Base-by-base conservation (phyloP, 2,329 filamentous ascomycete species). In the Cercospora sp. region DNA sequence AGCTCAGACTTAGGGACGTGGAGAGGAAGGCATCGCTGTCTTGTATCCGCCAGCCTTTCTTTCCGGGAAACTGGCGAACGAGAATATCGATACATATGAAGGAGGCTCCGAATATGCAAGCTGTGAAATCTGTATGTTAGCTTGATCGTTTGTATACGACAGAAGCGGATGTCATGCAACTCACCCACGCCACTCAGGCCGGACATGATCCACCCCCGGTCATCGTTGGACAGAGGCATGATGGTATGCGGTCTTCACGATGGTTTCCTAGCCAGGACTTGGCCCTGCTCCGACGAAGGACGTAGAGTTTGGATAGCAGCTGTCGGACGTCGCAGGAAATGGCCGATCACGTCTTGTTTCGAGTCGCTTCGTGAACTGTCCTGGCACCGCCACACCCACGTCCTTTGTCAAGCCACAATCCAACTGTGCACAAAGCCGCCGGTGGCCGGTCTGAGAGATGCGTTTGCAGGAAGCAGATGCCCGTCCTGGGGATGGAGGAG, bases 201-300 rank as follows among this genome's bases (percentile, higher is more conserved):
- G 70, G 87, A 85, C 91, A 98, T 92, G 74, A 98, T 90, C 94
- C 94, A 98, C 75, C 95, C 94, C 71, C 93, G 88, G 70, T 90
- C 90, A 82, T 98, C 94, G 82, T 94, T 95, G 78, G 89, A 86
- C 72, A 91, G 76, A 65, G 75, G 79, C 84, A 86, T 80, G 13
- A 72, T 78, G 70, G 33, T 13, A 31, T 53, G 28, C 45, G 28
- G 16, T 55, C 45, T 28, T 33, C 26, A 39, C n/a, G 10, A 55
- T 16, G 30, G 10, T 28, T 23, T 13, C 3, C 33, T 3, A 20
- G 16, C 23, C 26, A 10, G 18, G 45, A 23, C 45, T 23, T 23
- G 45, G 45, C 45, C 9, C 12, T 51, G 53, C 53, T 58, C n/a
- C 20, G 16, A 28, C 53, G 8, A 30, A n/a, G 26, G 53, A 20